Evolutionary conservation across 768 basidiomycete genomes (phyloP).

Genomic region (Tricholoma flavovirens): DNA sequence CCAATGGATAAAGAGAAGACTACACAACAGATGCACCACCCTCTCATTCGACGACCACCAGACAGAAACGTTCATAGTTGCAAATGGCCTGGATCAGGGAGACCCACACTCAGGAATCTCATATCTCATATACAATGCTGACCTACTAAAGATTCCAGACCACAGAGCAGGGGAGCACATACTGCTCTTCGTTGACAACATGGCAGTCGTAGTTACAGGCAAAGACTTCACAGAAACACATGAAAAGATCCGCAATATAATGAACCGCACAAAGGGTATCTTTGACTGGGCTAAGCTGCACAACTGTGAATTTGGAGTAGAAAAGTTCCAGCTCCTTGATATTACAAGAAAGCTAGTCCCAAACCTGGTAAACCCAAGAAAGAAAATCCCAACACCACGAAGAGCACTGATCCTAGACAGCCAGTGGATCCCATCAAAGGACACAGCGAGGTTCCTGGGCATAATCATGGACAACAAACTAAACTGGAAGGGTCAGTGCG

Average conservation of each 20-base stretch:
- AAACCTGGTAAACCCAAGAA: too few species aligned
- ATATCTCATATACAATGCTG: slow-evolving; percentile 23
- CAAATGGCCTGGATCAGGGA: slow-evolving; percentile 19
- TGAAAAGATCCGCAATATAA: neutral
- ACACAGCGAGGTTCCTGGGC: too few species aligned
- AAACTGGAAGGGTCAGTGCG: too few species aligned
- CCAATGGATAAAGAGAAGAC: neutral
- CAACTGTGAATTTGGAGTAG: too few species aligned
- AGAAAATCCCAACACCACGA: too few species aligned
- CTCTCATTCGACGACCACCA: neutral
- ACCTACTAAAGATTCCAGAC: slow-evolving; percentile 11
- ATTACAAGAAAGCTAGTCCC: too few species aligned
- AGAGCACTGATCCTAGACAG: too few species aligned
- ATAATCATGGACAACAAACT: too few species aligned
- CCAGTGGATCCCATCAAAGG: too few species aligned
- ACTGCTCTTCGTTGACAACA: slow-evolving; percentile 1
- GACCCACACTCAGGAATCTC: slow-evolving; percentile 18
- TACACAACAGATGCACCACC: neutral
- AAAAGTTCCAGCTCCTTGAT: too few species aligned
- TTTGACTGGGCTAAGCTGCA: too few species aligned
- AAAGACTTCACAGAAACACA: neutral
- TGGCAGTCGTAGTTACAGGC: neutral
- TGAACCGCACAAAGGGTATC: neutral
- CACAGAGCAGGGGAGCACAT: slow-evolving; percentile 9
- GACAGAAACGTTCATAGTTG: neutral